Evolutionary conservation across 805 yeast genomes (phyloP).

Genomic region (Pichia kluyveri): DNA sequence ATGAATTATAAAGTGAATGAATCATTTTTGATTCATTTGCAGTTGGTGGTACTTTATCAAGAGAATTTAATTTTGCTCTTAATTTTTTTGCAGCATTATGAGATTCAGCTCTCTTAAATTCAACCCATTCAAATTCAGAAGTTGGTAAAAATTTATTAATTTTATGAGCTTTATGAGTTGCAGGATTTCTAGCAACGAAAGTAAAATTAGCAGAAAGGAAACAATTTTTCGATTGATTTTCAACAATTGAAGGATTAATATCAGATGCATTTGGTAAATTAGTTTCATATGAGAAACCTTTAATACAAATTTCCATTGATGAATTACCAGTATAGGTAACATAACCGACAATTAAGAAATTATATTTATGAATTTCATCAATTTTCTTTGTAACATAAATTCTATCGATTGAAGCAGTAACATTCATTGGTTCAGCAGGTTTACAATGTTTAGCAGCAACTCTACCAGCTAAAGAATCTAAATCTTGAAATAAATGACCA

Average conservation of each 20-base stretch:
- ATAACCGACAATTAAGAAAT: constrained; percentile 79
- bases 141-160: constrained; percentile 74
- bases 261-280: constrained; percentile 32
- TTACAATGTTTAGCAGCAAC: constrained; percentile 87
- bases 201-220: constrained; percentile 88
- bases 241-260: constrained; percentile 48
- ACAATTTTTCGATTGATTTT: constrained; percentile 46
- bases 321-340: constrained; percentile 94
- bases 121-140: constrained; percentile 68
- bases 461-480: constrained; percentile 90
- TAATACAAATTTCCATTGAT: constrained; percentile 90
- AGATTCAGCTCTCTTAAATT: constrained; percentile 81
- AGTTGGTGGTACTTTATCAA: constrained; percentile 65
- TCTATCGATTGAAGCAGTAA: constrained; percentile 90
- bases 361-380: constrained; percentile 65
- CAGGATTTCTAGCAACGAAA: constrained; percentile 91
- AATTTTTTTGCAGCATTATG: constrained; percentile 81
- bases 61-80: constrained; percentile 55
- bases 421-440: constrained; percentile 95
- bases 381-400: constrained; percentile 79
- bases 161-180: constrained; percentile 82
- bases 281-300: constrained; percentile 68
- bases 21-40: constrained; percentile 64
- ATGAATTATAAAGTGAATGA: constrained; percentile 64
- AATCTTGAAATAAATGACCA: constrained; percentile 89